Percentiles rank a stretch among this genome's conserved stretches.
phyloP scores from a whole-genome alignment of 2,329 filamentous ascomycete genomes.

The Penicillium oxalicum region DNA sequence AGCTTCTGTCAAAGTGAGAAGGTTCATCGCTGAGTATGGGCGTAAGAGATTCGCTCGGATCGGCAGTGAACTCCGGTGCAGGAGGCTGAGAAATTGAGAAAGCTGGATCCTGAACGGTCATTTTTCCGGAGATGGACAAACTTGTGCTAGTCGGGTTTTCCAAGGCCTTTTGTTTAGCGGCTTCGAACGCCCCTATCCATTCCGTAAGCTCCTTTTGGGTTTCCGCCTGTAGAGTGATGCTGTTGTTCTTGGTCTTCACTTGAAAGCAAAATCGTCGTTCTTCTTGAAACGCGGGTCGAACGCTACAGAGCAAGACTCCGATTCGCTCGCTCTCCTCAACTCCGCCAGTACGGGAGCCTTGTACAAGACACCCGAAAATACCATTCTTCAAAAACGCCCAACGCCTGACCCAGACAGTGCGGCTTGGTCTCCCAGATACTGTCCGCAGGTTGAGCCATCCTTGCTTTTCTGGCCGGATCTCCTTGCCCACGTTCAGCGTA shows the following conservation, averaged over 20 bases:
- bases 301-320: slow-evolving; percentile 86
- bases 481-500: slow-evolving; percentile 50
- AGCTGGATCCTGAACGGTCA: slow-evolving; percentile 57
- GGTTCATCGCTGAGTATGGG: slow-evolving; percentile 51
- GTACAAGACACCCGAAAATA: slow-evolving; percentile 90
- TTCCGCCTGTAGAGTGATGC: slow-evolving; percentile 83
- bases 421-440: slow-evolving; percentile 77
- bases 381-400: slow-evolving; percentile 97
- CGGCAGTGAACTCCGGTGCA: slow-evolving; percentile 85
- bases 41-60: slow-evolving; percentile 61
- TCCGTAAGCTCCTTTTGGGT: slow-evolving; percentile 87
- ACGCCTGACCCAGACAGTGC: slow-evolving; percentile 80
- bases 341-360: slow-evolving; percentile 69
- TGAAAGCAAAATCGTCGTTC: slow-evolving; percentile 96
- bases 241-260: slow-evolving; percentile 94
- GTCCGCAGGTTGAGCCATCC: slow-evolving; percentile 86
- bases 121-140: slow-evolving; percentile 38
- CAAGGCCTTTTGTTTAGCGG: slow-evolving; percentile 86
- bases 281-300: slow-evolving; percentile 83
- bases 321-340: slow-evolving; percentile 96
- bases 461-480: slow-evolving; percentile 67
- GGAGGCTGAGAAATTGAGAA: slow-evolving; percentile 88
- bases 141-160: slow-evolving; percentile 60
- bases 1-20: slow-evolving; percentile 53
- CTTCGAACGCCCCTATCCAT: slow-evolving; percentile 90